These are phyloP conservation scores for Aspergillus sp. DNA, from an alignment of 2,329 filamentous ascomycete genomes.

Conservation along the genomic window DNA sequence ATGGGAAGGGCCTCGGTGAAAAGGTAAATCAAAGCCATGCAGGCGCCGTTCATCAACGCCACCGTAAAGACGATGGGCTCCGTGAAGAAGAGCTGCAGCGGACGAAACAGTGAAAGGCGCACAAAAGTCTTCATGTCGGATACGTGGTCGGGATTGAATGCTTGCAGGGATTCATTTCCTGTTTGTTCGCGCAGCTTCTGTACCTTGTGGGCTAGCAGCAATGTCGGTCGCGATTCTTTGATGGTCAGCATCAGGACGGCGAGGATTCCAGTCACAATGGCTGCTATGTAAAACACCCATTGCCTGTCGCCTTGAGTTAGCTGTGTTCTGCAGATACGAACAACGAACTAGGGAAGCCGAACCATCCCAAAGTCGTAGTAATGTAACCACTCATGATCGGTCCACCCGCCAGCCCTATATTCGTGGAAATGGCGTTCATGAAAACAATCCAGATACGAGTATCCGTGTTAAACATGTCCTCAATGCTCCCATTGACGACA, in stretches of 20 bases:
- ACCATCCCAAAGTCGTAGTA: conserved; percentile 37
- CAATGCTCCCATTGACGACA: conserved; percentile 47
- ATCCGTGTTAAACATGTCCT: conserved; percentile 49
- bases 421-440: conserved; percentile 42
- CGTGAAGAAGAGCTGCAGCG: conserved; percentile 42
- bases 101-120: conserved; percentile 38
- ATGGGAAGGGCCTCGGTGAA: conserved; percentile 46
- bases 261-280: conserved; percentile 35
- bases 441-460: conserved; percentile 47
- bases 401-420: conserved; percentile 42
- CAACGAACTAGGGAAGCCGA: conserved; percentile 8
- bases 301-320: conserved; percentile 37
- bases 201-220: conserved; percentile 38
- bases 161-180: conserved; percentile 23
- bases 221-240: conserved; percentile 44
- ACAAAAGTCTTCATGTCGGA: conserved; percentile 38
- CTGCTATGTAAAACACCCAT: conserved; percentile 36
- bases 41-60: conserved; percentile 42
- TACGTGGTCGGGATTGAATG: conserved; percentile 39
- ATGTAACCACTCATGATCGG: conserved; percentile 46
- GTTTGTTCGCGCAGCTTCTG: conserved; percentile 24
- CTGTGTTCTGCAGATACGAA: not conserved
- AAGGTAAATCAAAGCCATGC: conserved; percentile 49
- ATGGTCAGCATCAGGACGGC: conserved; percentile 34
- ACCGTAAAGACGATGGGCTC: conserved; percentile 48